These are phyloP conservation scores for Eimeria praecox DNA, from an alignment of 169 alveolate genomes.

Conservation along the genomic window DNA sequence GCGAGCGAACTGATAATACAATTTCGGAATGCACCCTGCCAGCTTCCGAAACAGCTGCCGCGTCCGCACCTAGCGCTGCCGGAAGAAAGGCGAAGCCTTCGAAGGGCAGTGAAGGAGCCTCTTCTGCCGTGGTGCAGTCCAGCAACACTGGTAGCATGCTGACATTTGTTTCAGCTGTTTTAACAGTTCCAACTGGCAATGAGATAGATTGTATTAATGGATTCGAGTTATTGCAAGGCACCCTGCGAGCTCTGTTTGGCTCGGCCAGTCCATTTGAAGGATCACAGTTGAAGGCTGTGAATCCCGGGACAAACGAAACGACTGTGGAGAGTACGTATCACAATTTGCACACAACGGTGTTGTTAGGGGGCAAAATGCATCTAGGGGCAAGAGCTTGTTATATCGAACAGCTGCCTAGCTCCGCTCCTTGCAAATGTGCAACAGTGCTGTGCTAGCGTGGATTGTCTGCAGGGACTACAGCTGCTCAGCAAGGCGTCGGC, in stretches of 20 bases:
- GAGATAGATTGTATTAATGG: slow-evolving; percentile 50
- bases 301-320: background rate
- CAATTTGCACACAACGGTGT: background rate
- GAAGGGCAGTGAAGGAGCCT: background rate
- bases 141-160: slow-evolving; percentile 40
- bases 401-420: background rate
- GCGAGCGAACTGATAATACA: background rate
- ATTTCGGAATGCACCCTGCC: slow-evolving; percentile 11
- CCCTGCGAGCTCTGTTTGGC: slow-evolving; percentile 28
- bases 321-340: background rate
- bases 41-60: background rate
- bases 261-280: background rate
- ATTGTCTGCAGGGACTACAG: background rate
- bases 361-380: background rate
- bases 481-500: background rate
- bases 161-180: slow-evolving; percentile 48
- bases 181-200: slow-evolving; percentile 7
- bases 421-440: background rate
- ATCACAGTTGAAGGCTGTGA: background rate
- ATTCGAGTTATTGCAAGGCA: slow-evolving; percentile 63
- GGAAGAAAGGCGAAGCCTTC: slow-evolving; percentile 41
- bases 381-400: background rate
- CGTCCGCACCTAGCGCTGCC: background rate
- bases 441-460: background rate
- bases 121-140: background rate